These are phyloP conservation scores for Talaromyces sp. DNA, from an alignment of 2,329 filamentous ascomycete genomes.

Conservation along the genomic window DNA sequence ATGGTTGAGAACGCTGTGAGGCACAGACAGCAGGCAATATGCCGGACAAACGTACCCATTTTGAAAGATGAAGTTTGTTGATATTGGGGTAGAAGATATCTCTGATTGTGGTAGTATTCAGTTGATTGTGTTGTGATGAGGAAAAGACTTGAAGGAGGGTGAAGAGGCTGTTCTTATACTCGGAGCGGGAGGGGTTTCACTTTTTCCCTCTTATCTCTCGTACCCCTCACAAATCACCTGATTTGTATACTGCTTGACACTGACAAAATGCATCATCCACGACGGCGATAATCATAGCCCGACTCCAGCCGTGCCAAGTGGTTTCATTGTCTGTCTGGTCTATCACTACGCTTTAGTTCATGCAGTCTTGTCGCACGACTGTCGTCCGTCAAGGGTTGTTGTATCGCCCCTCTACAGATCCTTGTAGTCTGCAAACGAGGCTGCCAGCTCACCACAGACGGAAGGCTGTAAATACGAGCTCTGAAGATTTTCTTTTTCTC, in stretches of 20 bases:
- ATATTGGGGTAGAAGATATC: neutral
- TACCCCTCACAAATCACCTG: constrained; percentile 11
- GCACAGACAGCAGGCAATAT: neutral
- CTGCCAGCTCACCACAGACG: neutral
- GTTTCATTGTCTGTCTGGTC: neutral
- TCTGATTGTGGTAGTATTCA: neutral
- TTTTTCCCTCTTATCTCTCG: no score
- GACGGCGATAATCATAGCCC: neutral
- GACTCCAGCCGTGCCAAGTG: neutral
- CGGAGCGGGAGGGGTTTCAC: neutral
- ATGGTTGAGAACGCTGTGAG: neutral
- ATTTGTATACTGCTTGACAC: neutral
- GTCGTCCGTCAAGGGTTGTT: neutral
- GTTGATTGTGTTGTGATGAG: neutral
- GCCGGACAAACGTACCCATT: neutral
- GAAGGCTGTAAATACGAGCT: neutral
- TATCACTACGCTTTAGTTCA: neutral
- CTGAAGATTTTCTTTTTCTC: neutral
- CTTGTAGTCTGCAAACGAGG: neutral
- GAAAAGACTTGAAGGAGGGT: neutral
- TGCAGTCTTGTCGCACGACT: constrained; percentile 2
- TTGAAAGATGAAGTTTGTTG: constrained; percentile 3
- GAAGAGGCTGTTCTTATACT: neutral
- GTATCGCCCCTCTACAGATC: neutral
- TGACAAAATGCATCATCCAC: neutral